These are phyloP conservation scores for Boletus pseudopeckii DNA, from an alignment of 768 basidiomycete genomes.

Conservation along the genomic window DNA sequence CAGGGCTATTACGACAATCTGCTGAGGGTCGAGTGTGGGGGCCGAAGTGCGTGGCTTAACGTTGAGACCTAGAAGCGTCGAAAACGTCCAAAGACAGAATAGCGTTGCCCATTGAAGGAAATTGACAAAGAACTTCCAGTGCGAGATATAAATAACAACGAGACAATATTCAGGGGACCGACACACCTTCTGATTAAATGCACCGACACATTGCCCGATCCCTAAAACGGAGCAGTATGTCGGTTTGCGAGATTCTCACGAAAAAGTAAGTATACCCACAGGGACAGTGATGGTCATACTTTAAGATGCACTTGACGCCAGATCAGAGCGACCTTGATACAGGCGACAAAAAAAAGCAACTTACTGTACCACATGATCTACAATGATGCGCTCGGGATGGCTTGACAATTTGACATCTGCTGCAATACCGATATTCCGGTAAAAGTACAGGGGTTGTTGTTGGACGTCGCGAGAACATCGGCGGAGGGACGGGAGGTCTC, in stretches of 20 bases:
- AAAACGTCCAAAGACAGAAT: conserved; percentile 61
- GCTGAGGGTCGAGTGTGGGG: conserved; percentile 55
- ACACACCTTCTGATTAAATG: conserved; percentile 81
- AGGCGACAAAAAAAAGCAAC: conserved; percentile 24
- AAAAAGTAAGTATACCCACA: conserved; percentile 45
- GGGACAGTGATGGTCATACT: conserved; percentile 88
- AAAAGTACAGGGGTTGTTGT: conserved; percentile 46
- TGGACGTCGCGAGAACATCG: conserved; percentile 30
- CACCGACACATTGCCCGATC: conserved; percentile 95
- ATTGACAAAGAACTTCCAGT: conserved; percentile 72
- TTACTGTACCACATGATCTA: conserved; percentile 74
- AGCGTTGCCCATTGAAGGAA: conserved; percentile 64
- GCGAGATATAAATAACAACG: background rate
- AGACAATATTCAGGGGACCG: background rate
- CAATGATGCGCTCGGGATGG: conserved; percentile 80
- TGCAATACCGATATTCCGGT: conserved; percentile 68
- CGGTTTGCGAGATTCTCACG: background rate
- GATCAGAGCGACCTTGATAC: background rate
- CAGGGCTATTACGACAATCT: conserved; percentile 72
- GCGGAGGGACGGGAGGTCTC: conserved; percentile 8
- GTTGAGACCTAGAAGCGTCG: conserved; percentile 54
- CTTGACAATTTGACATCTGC: conserved; percentile 60
- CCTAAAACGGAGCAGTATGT: conserved; percentile 38
- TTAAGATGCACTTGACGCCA: conserved; percentile 62
- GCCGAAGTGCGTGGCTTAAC: conserved; percentile 28